phyloP scores from a whole-genome alignment of 495 filamentous ascomycete genomes.

The Xylaria telfairii region DNA sequence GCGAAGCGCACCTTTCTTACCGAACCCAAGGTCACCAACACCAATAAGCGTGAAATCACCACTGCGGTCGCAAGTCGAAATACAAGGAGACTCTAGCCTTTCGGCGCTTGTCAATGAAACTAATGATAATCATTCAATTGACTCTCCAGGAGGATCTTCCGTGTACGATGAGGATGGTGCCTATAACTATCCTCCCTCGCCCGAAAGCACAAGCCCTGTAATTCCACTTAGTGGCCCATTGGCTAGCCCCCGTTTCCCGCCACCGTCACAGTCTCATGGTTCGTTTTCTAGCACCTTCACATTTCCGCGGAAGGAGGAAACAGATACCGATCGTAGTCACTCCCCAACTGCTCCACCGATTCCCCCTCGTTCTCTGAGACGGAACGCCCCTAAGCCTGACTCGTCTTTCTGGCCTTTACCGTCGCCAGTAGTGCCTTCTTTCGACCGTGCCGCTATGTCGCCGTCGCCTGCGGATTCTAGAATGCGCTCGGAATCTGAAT shows the following conservation, averaged over 20 bases:
- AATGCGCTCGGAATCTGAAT: conserved; percentile 27
- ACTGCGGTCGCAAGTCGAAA: neutral
- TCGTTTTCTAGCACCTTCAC: neutral
- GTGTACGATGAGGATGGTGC: conserved; percentile 25
- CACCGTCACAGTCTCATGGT: conserved; percentile 13
- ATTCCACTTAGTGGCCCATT: conserved; percentile 37
- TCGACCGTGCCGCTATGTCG: conserved; percentile 25
- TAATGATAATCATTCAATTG: neutral
- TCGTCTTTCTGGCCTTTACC: conserved; percentile 36
- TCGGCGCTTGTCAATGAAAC: neutral
- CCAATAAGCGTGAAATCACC: conserved; percentile 28
- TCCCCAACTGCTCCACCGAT: conserved; percentile 16
- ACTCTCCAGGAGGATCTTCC: conserved; percentile 27
- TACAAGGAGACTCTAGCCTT: neutral
- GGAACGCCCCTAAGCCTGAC: conserved; percentile 35
- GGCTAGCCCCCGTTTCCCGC: conserved; percentile 34
- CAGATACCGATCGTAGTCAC: neutral
- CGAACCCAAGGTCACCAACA: conserved; percentile 25
- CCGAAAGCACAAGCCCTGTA: conserved; percentile 39
- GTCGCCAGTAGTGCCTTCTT: conserved; percentile 29
- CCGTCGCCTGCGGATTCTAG: conserved; percentile 7
- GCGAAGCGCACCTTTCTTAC: conserved; percentile 28
- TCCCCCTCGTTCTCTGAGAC: conserved; percentile 21
- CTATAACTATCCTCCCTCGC: conserved; percentile 32
- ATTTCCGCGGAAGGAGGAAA: conserved; percentile 13